phyloP scores from a whole-genome alignment of 176 grass and related monocot genomes.

The Zizania latifolia region DNA sequence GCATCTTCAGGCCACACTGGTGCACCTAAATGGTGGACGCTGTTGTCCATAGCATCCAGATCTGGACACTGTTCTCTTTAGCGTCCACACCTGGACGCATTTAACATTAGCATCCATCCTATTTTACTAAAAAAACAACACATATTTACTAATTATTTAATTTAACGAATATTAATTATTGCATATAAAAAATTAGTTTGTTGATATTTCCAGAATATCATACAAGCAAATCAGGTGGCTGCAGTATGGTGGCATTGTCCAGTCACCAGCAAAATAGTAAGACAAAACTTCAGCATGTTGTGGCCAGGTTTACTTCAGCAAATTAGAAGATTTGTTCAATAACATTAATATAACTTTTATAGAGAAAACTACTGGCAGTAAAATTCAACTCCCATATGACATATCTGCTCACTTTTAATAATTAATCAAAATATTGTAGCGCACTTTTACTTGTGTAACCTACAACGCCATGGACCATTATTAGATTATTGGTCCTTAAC shows the following conservation, averaged over 20 bases:
- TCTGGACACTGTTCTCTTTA: no score
- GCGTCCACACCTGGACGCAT: no score
- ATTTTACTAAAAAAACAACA: no score
- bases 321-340: background rate
- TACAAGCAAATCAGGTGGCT: background rate
- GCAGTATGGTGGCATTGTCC: background rate
- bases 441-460: background rate
- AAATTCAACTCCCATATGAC: background rate
- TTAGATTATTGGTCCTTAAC: background rate
- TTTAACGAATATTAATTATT: no score
- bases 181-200: no score
- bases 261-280: background rate
- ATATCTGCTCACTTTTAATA: background rate
- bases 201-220: background rate
- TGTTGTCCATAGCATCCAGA: no score
- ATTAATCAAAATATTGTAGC: background rate
- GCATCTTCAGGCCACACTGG: no score
- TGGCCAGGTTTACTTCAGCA: background rate
- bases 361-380: background rate
- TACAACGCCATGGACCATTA: background rate
- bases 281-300: background rate
- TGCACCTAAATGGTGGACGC: no score
- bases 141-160: no score
- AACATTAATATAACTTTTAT: background rate
- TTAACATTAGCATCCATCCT: no score